Evolutionary conservation across 495 filamentous ascomycete species (phyloP).

Genomic region (Penicillium riverlandense): DNA sequence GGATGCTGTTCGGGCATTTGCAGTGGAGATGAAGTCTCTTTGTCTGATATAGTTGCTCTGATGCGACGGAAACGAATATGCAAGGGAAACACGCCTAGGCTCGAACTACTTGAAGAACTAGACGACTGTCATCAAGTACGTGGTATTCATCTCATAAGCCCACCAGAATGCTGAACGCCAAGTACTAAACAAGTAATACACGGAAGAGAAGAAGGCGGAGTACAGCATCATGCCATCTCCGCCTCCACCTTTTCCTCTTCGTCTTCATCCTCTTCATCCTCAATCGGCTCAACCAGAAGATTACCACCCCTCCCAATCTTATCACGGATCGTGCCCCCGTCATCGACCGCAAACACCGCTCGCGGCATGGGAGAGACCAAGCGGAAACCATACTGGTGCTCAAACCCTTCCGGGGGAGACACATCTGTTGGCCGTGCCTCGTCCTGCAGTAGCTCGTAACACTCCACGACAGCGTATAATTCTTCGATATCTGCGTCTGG

Average conservation of each 20-base stretch:
- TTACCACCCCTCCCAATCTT: slow-evolving; percentile 80
- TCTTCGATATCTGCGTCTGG: slow-evolving; percentile 67
- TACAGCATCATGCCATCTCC: neutral
- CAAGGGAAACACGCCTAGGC: no score
- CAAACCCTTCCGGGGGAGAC: slow-evolving; percentile 56
- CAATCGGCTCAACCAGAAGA: slow-evolving; percentile 71
- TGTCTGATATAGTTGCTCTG: no score
- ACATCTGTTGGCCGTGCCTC: slow-evolving; percentile 16
- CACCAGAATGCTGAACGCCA: no score
- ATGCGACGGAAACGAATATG: no score
- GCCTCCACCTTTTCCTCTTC: slow-evolving; percentile 14
- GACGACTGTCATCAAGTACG: no score
- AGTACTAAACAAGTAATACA: neutral
- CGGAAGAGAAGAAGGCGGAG: neutral
- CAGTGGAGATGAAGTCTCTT: no score
- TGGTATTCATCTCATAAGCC: no score
- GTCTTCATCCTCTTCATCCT: slow-evolving; percentile 50
- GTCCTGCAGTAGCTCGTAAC: slow-evolving; percentile 57
- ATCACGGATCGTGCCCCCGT: slow-evolving; percentile 55
- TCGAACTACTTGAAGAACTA: no score
- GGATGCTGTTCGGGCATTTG: no score
- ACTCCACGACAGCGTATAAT: slow-evolving; percentile 94
- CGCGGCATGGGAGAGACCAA: slow-evolving; percentile 80
- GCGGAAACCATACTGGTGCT: slow-evolving; percentile 72
- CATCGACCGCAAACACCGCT: slow-evolving; percentile 62